These are phyloP conservation scores for Pleurotus salmoneostramineus DNA, from an alignment of 768 basidiomycete genomes.

Conservation along the genomic window DNA sequence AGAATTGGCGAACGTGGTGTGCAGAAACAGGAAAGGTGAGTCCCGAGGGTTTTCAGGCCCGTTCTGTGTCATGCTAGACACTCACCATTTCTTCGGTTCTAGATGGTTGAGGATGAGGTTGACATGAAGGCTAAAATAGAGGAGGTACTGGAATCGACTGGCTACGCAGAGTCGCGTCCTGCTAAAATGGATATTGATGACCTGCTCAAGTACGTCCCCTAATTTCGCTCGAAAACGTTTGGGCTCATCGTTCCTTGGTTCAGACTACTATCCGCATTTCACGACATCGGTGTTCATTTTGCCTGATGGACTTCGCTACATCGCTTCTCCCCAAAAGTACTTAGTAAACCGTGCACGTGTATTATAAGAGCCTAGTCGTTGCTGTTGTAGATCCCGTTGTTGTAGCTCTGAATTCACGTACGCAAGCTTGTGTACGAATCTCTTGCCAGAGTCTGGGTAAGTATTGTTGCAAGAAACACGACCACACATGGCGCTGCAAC, in stretches of 20 bases:
- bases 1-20: conserved; percentile 92
- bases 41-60: not conserved
- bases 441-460: too few relatives aligned
- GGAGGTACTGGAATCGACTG: conserved; percentile 65
- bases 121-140: conserved; percentile 72
- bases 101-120: conserved; percentile 70
- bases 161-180: conserved; percentile 73
- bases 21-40: conserved; percentile 67
- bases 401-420: too few relatives aligned
- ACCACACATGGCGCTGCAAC: not conserved
- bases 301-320: conserved; percentile 31
- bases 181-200: conserved; percentile 95
- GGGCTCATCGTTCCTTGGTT: not conserved
- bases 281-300: conserved; percentile 72
- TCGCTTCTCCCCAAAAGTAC: not conserved
- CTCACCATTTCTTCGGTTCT: not conserved
- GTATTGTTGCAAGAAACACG: not conserved
- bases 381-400: too few relatives aligned
- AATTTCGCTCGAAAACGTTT: too few relatives aligned
- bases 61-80: not conserved
- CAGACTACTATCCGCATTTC: conserved; percentile 71
- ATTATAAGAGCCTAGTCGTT: too few relatives aligned
- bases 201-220: conserved; percentile 67
- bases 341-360: not conserved
- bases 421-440: too few relatives aligned